These are phyloP conservation scores for Colletotrichum endophyticum DNA, from an alignment of 2,329 filamentous ascomycete genomes.

Conservation along the genomic window DNA sequence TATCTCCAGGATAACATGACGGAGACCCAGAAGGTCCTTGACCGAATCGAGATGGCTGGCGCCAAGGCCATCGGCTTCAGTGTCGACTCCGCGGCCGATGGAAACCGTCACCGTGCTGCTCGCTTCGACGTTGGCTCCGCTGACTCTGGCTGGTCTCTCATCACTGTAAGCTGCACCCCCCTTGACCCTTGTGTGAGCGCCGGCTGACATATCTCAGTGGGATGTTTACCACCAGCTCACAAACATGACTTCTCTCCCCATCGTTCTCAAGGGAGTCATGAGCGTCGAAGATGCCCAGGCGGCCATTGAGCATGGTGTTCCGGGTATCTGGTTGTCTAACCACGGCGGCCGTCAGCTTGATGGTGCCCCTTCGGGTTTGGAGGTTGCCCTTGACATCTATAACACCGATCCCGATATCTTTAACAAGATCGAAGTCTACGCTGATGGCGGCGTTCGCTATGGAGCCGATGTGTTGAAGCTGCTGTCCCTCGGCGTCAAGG, in stretches of 20 bases:
- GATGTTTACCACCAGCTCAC: constrained; percentile 39
- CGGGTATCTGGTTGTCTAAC: constrained; percentile 45
- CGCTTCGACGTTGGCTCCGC: constrained; percentile 43
- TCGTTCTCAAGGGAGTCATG: constrained; percentile 45
- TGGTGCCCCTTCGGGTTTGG: constrained; percentile 40
- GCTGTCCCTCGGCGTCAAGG: constrained; percentile 46
- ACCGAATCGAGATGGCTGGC: constrained; percentile 34
- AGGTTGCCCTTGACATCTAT: constrained; percentile 44
- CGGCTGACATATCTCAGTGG: constrained; percentile 25
- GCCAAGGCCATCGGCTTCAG: constrained; percentile 42
- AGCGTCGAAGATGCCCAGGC: constrained; percentile 39
- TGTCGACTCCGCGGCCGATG: constrained; percentile 42
- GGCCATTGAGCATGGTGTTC: constrained; percentile 35
- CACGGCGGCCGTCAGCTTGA: constrained; percentile 49
- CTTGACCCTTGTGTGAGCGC: neutral
- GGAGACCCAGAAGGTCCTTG: constrained; percentile 32
- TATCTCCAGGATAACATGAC: constrained; percentile 38
- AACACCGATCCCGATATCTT: constrained; percentile 40
- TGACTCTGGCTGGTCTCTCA: constrained; percentile 16
- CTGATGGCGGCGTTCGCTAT: constrained; percentile 48
- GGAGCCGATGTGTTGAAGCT: constrained; percentile 47
- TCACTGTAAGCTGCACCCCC: neutral
- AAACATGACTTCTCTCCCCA: constrained; percentile 39
- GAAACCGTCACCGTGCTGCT: constrained; percentile 45
- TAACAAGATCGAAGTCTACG: constrained; percentile 41